phyloP scores from a whole-genome alignment of 495 filamentous ascomycete species.

The Hypoxylon intermedium region DNA sequence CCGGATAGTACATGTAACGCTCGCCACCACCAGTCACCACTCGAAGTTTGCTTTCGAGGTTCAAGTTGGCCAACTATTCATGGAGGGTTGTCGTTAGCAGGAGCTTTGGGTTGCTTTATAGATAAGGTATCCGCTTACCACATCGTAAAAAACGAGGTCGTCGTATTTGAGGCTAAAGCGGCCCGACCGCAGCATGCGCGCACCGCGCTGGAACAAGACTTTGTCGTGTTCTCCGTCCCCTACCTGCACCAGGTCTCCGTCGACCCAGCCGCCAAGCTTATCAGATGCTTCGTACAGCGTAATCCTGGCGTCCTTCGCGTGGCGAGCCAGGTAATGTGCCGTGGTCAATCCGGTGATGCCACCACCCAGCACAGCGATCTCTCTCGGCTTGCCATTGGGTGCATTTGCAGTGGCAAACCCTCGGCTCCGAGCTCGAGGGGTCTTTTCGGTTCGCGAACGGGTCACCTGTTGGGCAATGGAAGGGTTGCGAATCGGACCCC shows the following conservation, averaged over 20 bases:
- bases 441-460: constrained; percentile 5
- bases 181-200: constrained; percentile 74
- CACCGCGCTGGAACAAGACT: constrained; percentile 84
- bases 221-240: constrained; percentile 54
- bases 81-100: constrained; percentile 5
- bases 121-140: constrained; percentile 43
- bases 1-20: constrained; percentile 92
- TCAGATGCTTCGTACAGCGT: constrained; percentile 78
- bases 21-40: constrained; percentile 57
- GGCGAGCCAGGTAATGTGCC: constrained; percentile 73
- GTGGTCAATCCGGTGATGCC: constrained; percentile 89
- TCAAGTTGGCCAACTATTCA: constrained; percentile 68
- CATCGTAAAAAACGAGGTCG: constrained; percentile 51
- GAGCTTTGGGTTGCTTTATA: not conserved
- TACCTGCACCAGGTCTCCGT: constrained; percentile 69
- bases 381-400: constrained; percentile 42
- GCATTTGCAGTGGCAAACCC: constrained; percentile 28
- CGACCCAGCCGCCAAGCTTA: constrained; percentile 83
- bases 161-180: constrained; percentile 40
- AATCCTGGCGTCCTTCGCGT: constrained; percentile 60
- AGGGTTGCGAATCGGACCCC: not conserved
- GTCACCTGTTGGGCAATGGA: constrained; percentile 6
- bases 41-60: constrained; percentile 66
- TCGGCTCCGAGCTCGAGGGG: constrained; percentile 1
- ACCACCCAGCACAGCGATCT: constrained; percentile 80